Evolutionary conservation across 257 asterid species (phyloP), one percentile per base, ranked within the genome.

Genomic region (Nicotiana undulata): DNA sequence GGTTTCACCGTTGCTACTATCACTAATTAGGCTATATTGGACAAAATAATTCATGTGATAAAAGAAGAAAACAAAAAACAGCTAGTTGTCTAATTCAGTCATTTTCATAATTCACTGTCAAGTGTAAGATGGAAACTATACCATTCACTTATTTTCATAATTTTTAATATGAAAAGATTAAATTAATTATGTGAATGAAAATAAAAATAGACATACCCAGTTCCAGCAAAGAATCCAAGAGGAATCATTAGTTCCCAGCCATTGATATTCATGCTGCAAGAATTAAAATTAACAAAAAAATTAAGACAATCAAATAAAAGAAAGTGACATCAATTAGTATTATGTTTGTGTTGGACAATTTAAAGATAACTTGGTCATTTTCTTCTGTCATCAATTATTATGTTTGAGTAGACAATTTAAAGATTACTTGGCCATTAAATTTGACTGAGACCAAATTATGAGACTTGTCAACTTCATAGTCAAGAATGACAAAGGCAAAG

Each of bases 161-260:
- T 49, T 12, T 10, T 4, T 60, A 20, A 12, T 13, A 24, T 1
- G 5, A 6, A 63, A 28, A 64, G 0, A 64, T n/a, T 31, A 34
- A 37, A 40, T 40, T 40, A 67, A 37, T 37, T 37, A 67, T 12
- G 53, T 28, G 6, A 56, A 16, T 63, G 37, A 49, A 17, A 32
- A 0, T n/a, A 6, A 17, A 28, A 7, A 31, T 51, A 46, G 44
- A n/a, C 78, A 5, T 89, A 93, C 98, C 98, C 98, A 3, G 89
- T 85, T 60, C 97, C 98, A 76, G 97, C 98, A 46, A 93, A 92
- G 80, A 93, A 93, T 5, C 86, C 94, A 13, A 93, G 81, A 66
- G 97, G 98, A 76, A 93, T 93, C 98, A 93, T 93, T 87, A 93
- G 6, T 79, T 92, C 93, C 97, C 94, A 92, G 26, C 94, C 90